Evolutionary conservation across 2,329 filamentous ascomycete species (phyloP), one percentile per base, ranked within the genome.

Genomic region (Ophiostoma triangulosporum): DNA sequence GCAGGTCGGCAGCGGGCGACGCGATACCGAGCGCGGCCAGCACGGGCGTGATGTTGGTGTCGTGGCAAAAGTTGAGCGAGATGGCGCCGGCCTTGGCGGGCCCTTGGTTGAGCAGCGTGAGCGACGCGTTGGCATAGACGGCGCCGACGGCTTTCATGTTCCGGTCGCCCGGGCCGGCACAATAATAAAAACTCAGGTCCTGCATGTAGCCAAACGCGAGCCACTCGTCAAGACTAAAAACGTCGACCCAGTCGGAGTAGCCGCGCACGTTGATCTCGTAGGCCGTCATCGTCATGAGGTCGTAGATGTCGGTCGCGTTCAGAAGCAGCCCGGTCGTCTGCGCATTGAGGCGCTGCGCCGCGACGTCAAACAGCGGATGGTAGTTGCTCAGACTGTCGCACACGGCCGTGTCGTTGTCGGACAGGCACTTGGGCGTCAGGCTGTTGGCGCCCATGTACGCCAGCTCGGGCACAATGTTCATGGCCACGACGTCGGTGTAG

Each of bases 141-240:
- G 54, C 50, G 6, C 57, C 57, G 50, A 58, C 54, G 32, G 57
- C 57, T 9, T 49, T 48, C 54, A 56, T 58, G 50, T 56, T 56
- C 35, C 50, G 50, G 53, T 58, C 53, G 1, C 77, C 80, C 0
- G 78, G 76, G 0, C 82, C 81, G 2, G 73, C 69, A n/a, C 79
- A 78, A 60, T 85, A 84, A 66, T 79, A 84, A 64, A 86, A 86
- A 24, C 79, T 73, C 36, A 86, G 65, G 60, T 85, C 81, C 57
- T 86, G 80, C 1, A 73, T 72, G 63, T 86, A 86, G 60, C 84
- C 80, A 58, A 85, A 86, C 59, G 75, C 68, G 20, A 74, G 68
- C 56, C 83, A 71, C 63, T 86, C 83, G 3, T 77, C 69, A 24
- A 81, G 69, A 3, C 73, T 81, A 60, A 84, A 80, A 12, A 83